Conservation (phyloP, 2,329 filamentous ascomycete species). For the Fusarium avenaceum region DNA sequence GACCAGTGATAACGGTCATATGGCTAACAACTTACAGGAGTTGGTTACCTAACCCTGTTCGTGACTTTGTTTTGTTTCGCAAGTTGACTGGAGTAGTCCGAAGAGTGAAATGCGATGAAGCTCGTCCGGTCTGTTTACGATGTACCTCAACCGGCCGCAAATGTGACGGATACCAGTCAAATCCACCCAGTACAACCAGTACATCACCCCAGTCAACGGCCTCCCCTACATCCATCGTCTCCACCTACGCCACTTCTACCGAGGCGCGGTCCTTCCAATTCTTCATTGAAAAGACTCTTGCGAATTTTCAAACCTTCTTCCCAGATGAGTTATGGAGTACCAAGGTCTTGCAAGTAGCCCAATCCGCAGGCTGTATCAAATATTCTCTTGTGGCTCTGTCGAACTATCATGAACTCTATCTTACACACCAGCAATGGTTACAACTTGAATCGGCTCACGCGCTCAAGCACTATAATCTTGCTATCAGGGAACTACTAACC, state of each 20-base stretch:
- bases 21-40: constrained; percentile 11
- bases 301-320: constrained; percentile 33
- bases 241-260: not conserved
- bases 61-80: not conserved
- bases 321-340: constrained; percentile 26
- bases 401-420: constrained; percentile 22
- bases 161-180: constrained; percentile 23
- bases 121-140: constrained; percentile 8
- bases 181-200: not conserved
- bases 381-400: constrained; percentile 22
- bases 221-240: not conserved
- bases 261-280: constrained; percentile 29
- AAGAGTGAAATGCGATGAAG: constrained; percentile 33
- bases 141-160: constrained; percentile 35
- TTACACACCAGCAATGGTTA: constrained; percentile 6
- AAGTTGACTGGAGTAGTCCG: constrained; percentile 6
- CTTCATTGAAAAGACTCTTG: constrained; percentile 31
- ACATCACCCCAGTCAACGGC: not conserved
- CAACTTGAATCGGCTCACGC: constrained; percentile 6
- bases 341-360: constrained; percentile 21
- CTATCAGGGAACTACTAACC: constrained; percentile 11
- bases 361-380: constrained; percentile 11
- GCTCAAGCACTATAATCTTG: constrained; percentile 28
- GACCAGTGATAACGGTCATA: rapidly evolving
- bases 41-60: not conserved